Percentiles rank a stretch among this genome's conserved stretches.
Evolutionary conservation across 768 basidiomycete species (phyloP).

Genomic region (Clitopilus passeckerianus): DNA sequence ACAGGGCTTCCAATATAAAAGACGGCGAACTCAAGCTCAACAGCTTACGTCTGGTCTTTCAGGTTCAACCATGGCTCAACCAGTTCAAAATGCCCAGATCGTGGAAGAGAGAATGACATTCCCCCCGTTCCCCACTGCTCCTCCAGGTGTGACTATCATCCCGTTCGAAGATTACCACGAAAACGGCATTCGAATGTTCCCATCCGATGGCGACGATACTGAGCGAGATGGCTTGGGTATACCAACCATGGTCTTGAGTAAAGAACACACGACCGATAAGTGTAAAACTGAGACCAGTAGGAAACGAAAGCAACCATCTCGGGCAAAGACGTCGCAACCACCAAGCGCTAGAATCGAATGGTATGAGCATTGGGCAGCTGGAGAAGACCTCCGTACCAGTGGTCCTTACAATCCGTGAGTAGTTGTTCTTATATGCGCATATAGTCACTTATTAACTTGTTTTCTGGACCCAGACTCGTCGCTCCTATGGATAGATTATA

Average conservation of each 20-base stretch:
- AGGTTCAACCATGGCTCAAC: background rate
- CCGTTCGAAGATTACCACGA: conserved; percentile 40
- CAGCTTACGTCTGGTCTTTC: background rate
- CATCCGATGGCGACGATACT: conserved; percentile 36
- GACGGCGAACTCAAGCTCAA: conserved; percentile 1
- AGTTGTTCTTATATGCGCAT: background rate
- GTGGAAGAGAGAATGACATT: conserved; percentile 24
- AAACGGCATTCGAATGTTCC: conserved; percentile 35
- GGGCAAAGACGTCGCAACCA: conserved; percentile 7
- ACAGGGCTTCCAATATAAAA: conserved; percentile 2
- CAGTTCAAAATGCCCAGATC: background rate
- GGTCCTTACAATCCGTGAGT: conserved; percentile 49
- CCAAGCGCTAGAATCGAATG: conserved; percentile 34
- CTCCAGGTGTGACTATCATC: conserved; percentile 33
- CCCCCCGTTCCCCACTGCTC: conserved; percentile 43
- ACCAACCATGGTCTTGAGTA: conserved; percentile 52
- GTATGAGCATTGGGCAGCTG: conserved; percentile 72
- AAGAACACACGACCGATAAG: conserved; percentile 48
- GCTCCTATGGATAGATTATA: conserved; percentile 50
- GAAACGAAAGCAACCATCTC: conserved; percentile 38
- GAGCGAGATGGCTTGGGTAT: conserved; percentile 68
- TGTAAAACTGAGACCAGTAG: conserved; percentile 54
- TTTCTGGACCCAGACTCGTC: conserved; percentile 36
- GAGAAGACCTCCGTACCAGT: conserved; percentile 41
- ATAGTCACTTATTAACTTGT: conserved; percentile 2